Evolutionary conservation across 108 stramenopile genomes (phyloP).

Genomic region (Cylindrotheca fusiformis): DNA sequence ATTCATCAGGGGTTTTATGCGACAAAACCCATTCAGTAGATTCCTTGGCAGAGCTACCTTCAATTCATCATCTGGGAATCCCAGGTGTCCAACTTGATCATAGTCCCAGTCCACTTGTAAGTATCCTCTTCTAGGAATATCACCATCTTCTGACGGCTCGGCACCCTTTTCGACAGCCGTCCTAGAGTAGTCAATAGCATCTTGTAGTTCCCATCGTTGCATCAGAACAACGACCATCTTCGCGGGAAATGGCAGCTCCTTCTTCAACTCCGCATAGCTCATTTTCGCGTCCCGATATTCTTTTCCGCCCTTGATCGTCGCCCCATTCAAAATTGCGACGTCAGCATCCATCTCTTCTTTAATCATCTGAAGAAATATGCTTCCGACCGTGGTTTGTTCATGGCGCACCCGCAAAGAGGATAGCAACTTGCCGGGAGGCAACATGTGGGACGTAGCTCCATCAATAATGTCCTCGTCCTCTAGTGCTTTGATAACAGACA

Average conservation of each 20-base stretch:
- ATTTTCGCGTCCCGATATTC: slow-evolving; percentile 43
- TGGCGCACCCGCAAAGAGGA: slow-evolving; percentile 60
- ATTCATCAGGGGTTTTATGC: slow-evolving; percentile 72
- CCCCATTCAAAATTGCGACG: slow-evolving; percentile 70
- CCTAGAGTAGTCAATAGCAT: slow-evolving; percentile 65
- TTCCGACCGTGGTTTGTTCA: slow-evolving; percentile 67
- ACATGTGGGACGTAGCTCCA: slow-evolving; percentile 21
- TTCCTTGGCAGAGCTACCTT: slow-evolving; percentile 75
- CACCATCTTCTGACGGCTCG: slow-evolving; percentile 22
- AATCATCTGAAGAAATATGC: slow-evolving; percentile 59
- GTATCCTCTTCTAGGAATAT: slow-evolving; percentile 56
- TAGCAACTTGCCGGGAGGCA: slow-evolving; percentile 33
- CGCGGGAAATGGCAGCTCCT: slow-evolving; percentile 82
- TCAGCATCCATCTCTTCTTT: slow-evolving; percentile 64
- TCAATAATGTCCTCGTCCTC: slow-evolving; percentile 58
- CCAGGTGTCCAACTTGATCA: slow-evolving; percentile 12
- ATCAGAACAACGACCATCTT: slow-evolving; percentile 77
- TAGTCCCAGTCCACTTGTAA: slow-evolving; percentile 70
- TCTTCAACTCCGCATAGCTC: slow-evolving; percentile 64
- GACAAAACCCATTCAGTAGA: slow-evolving; percentile 75
- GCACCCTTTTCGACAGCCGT: slow-evolving; percentile 45
- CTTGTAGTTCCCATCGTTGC: slow-evolving; percentile 48
- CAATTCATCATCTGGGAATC: slow-evolving; percentile 38
- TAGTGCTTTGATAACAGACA: slow-evolving; percentile 44
- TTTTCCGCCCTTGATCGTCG: slow-evolving; percentile 65